phyloP scores from a whole-genome alignment of 2,329 filamentous ascomycete species.

The Teratosphaeria epicoccoides region DNA sequence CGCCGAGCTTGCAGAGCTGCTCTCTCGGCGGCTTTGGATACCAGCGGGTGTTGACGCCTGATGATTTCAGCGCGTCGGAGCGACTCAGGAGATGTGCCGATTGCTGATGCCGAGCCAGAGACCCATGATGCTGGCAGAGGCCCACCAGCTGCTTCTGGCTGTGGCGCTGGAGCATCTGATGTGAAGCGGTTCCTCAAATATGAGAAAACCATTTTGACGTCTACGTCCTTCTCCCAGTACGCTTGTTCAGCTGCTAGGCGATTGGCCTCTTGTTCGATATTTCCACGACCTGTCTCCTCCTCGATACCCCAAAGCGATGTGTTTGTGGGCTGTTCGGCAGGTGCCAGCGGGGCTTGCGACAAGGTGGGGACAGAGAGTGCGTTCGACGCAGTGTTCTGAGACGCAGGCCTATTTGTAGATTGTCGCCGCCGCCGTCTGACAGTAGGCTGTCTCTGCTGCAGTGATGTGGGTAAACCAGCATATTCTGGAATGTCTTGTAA shows the following conservation, averaged over 20 bases:
- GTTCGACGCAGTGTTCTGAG: constrained; percentile 10
- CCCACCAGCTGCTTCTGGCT: constrained; percentile 5
- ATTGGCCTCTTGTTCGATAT: constrained; percentile 19
- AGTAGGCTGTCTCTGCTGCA: constrained; percentile 11
- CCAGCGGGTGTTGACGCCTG: constrained; percentile 77
- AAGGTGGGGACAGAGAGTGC: constrained; percentile 23
- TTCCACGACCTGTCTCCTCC: constrained; percentile 40
- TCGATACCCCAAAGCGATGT: constrained; percentile 57
- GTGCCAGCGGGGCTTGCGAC: constrained; percentile 18
- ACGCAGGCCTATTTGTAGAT: constrained; percentile 6
- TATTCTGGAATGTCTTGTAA: constrained; percentile 51
- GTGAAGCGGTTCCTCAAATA: constrained; percentile 71
- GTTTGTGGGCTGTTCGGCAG: constrained; percentile 26
- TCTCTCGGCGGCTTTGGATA: constrained; percentile 44
- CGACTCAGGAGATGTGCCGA: constrained; percentile 43
- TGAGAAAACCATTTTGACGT: constrained; percentile 82
- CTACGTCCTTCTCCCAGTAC: constrained; percentile 89
- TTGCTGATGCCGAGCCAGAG: constrained; percentile 26
- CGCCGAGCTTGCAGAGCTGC: constrained; percentile 22
- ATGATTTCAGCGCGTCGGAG: constrained; percentile 74
- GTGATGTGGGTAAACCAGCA: constrained; percentile 53
- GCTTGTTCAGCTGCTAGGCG: constrained; percentile 44
- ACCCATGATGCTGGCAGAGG: constrained; percentile 26
- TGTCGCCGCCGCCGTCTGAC: constrained; percentile 15
- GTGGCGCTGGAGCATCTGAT: not conserved